Percentiles rank a stretch among this genome's conserved stretches.
Conservation (phyloP, 805 yeast species). For the Starmerella sirachaensis region DNA sequence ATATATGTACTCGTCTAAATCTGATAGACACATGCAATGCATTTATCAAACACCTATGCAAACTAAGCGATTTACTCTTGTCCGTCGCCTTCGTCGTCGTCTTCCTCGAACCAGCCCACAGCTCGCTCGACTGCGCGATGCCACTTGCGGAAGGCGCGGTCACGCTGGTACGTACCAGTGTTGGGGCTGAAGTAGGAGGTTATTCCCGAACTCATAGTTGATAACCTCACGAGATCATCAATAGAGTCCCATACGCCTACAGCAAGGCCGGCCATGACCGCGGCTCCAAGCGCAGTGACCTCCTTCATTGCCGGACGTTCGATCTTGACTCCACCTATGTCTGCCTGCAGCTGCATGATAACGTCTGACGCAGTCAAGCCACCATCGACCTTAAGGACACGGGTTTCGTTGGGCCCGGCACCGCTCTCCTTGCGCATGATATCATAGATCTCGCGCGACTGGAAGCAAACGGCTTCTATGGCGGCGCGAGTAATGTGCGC, state of each 20-base stretch:
- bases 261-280: constrained; percentile 84
- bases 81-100: constrained; percentile 3
- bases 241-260: constrained; percentile 62
- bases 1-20: too few relatives aligned
- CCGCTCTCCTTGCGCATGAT: constrained; percentile 85
- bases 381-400: constrained; percentile 59
- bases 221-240: constrained; percentile 43
- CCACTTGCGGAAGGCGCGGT: constrained; percentile 63
- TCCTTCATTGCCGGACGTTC: constrained; percentile 72
- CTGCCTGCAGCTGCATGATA: constrained; percentile 89
- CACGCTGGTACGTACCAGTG: constrained; percentile 48
- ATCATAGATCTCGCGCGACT: constrained; percentile 76
- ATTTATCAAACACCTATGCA: too few relatives aligned
- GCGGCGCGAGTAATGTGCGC: constrained; percentile 92
- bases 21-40: too few relatives aligned
- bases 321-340: constrained; percentile 77
- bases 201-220: constrained; percentile 19
- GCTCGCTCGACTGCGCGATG: constrained; percentile 73
- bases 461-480: constrained; percentile 88
- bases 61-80: background rate
- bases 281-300: constrained; percentile 93
- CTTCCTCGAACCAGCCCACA: constrained; percentile 54
- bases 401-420: constrained; percentile 1
- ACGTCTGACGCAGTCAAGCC: constrained; percentile 89
- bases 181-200: constrained; percentile 24